Percentiles rank a stretch among this genome's conserved stretches.
Evolutionary conservation across 495 filamentous ascomycete species (phyloP).

Genomic region (Tuber indicum): DNA sequence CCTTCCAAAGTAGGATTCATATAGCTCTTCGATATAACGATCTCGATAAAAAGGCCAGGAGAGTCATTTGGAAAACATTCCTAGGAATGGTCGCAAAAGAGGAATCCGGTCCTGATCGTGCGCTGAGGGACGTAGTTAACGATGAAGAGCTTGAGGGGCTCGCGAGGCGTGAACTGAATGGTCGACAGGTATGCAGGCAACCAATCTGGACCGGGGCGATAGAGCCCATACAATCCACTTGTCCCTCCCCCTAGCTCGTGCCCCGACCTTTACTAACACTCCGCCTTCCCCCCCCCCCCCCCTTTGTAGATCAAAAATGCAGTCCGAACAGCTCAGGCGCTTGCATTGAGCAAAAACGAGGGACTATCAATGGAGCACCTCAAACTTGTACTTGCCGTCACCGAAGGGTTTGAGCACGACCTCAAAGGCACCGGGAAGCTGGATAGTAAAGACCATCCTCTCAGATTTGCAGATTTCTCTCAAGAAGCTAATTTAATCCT

Average conservation of each 20-base stretch:
- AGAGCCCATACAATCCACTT: background rate
- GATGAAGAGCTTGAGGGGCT: conserved; percentile 32
- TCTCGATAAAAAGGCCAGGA: conserved; percentile 36
- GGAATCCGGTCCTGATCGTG: conserved; percentile 30
- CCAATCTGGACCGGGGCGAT: background rate
- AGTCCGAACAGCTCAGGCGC: conserved; percentile 62
- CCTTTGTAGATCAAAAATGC: conserved; percentile 62
- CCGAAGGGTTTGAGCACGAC: conserved; percentile 62
- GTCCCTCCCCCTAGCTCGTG: background rate
- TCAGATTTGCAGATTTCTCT: background rate
- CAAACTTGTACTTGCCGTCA: conserved; percentile 59
- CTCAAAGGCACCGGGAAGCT: conserved; percentile 48
- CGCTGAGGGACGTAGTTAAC: conserved; percentile 33
- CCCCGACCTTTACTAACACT: conserved; percentile 7
- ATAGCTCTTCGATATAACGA: conserved; percentile 44
- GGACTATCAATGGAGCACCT: conserved; percentile 61
- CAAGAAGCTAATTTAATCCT: background rate
- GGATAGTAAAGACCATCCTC: conserved; percentile 39
- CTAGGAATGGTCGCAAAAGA: conserved; percentile 38
- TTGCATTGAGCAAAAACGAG: conserved; percentile 57
- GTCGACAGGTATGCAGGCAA: conserved; percentile 33
- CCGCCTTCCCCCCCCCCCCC: conserved; percentile 8
- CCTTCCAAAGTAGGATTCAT: conserved; percentile 51
- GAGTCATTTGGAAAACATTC: conserved; percentile 41
- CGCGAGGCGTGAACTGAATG: conserved; percentile 33